phyloP scores from a whole-genome alignment of 139 green algal species.

The Mesotaenium endlicherianum region DNA sequence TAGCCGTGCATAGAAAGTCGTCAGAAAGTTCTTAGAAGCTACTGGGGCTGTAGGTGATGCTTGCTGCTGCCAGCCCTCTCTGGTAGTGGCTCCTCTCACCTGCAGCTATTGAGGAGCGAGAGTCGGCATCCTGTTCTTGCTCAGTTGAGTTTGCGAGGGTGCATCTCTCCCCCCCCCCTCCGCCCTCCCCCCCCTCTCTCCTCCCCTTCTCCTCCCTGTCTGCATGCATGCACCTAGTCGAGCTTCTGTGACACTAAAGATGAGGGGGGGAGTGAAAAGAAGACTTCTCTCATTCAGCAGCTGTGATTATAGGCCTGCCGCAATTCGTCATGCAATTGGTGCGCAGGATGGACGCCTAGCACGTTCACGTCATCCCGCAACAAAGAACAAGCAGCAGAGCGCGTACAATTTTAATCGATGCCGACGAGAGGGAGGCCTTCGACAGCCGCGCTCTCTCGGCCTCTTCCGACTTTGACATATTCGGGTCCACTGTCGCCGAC shows the following conservation, averaged over 20 bases:
- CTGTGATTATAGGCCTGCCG: neutral
- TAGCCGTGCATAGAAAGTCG: no score
- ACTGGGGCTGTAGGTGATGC: no score
- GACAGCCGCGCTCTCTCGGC: slow-evolving; percentile 18
- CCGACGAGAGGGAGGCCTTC: slow-evolving; percentile 81
- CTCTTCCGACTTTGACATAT: slow-evolving; percentile 49
- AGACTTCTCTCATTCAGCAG: neutral
- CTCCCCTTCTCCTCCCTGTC: no score
- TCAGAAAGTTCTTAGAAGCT: no score
- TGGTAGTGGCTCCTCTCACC: no score
- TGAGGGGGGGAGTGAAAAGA: no score
- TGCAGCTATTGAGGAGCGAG: no score
- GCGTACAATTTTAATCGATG: slow-evolving; percentile 89
- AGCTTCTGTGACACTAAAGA: no score
- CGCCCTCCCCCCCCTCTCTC: neutral
- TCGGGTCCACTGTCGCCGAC: slow-evolving; percentile 38
- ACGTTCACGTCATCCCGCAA: slow-evolving; percentile 62
- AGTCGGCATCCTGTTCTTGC: no score
- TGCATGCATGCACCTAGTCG: no score
- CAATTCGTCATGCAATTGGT: slow-evolving; percentile 51
- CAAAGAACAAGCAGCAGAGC: slow-evolving; percentile 56
- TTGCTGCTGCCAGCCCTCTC: no score
- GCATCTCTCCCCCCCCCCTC: neutral
- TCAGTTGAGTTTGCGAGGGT: no score
- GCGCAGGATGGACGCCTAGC: slow-evolving; percentile 74